Conservation (phyloP, 768 basidiomycete genomes). For the Symmetrospora coprosmae region DNA sequence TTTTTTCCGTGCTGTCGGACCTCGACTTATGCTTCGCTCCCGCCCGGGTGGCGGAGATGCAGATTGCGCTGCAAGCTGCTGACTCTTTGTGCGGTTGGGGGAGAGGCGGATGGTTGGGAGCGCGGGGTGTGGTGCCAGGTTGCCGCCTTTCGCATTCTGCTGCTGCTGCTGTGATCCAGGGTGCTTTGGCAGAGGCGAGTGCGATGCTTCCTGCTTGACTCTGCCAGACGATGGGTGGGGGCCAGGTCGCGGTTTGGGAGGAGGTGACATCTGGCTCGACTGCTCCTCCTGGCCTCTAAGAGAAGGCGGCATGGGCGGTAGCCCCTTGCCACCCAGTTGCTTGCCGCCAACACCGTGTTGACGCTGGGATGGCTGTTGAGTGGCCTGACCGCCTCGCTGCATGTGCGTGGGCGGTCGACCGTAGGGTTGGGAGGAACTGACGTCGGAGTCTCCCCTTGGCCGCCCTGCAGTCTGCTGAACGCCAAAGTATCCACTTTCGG, state of each 20-base stretch:
- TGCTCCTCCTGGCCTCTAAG: background rate
- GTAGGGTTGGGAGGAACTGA: no score
- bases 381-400: background rate
- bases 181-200: background rate
- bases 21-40: no score
- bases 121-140: background rate
- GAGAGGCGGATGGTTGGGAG: background rate
- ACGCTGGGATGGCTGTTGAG: no score
- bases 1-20: no score
- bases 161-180: background rate
- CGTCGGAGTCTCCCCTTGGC: background rate
- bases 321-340: background rate
- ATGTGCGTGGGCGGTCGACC: no score
- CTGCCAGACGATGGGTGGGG: no score
- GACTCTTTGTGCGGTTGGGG: background rate
- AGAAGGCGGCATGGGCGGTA: background rate
- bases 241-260: no score
- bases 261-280: background rate
- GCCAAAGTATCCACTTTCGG: slow-evolving; percentile 5
- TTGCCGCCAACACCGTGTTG: no score
- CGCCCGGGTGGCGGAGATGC: no score
- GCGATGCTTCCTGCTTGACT: background rate
- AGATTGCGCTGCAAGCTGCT: no score
- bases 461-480: background rate
- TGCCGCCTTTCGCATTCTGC: background rate